Evolutionary conservation across 208 protist species (phyloP), one percentile per base, ranked within the genome.

Genomic region (Wallacemonas sp.): DNA sequence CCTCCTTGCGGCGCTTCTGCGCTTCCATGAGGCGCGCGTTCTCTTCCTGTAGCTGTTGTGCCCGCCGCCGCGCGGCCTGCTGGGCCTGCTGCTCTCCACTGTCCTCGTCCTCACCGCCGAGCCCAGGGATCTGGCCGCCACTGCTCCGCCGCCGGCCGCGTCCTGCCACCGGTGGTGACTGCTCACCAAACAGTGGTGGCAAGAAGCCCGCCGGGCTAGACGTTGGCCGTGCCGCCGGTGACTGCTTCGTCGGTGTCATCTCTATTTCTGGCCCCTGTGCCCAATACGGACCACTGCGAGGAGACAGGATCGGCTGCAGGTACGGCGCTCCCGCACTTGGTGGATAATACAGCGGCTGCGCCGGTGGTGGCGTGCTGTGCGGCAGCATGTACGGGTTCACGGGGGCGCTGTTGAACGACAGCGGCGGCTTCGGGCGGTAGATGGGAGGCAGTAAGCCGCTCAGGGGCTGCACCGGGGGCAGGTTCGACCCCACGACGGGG

Each of bases 41-140:
- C 55, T 91, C 89, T 19, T 73, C 60, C 41, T 95, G 89, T n/a
- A 91, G 42, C 62, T 89, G 78, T 36, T 82, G 73, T 22, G 82
- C 85, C 26, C 80, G 74, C 19, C 78, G 66, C 12, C 79, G 68
- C 2, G 73, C 77, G 45, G 50, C 73, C 60, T 68, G 33, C 52
- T 81, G 76, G 24, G 70, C 59, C 2, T 60, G 57, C 21, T 66
- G 37, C 19, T 61, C 78, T 0, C 73, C 59, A 48, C 78, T 65
- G 1, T 10, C 48, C 0, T 68, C 76, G 34, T 63, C 71, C 19
- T 66, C 59, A 53, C 63, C 66, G 50, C 67, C 60, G 19, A 78
- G n/a, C 30, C 50, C 50, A 6, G 50, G 50, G 33, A 71, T 45
- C 15, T 71, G 15, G 46, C 64, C 45, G 6, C 55, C 58, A 17